phyloP scores from a whole-genome alignment of 2,329 filamentous ascomycete genomes.

The Ophiostoma ulmi region DNA sequence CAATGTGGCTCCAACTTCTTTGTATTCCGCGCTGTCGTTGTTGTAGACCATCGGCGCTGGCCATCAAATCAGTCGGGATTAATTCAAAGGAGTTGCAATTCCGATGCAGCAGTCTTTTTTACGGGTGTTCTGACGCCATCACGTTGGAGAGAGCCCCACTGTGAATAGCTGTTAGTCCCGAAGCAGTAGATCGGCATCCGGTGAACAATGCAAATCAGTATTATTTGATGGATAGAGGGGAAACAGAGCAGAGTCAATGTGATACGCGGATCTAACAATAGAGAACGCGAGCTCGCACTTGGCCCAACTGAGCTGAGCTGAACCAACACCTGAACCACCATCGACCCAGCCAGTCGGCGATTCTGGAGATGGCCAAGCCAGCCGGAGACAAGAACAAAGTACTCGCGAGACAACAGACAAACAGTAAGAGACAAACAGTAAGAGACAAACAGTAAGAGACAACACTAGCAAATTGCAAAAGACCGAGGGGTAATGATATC shows the following conservation, averaged over 20 bases:
- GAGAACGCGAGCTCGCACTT: neutral
- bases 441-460: neutral
- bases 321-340: neutral
- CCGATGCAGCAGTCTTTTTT: neutral
- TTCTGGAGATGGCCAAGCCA: neutral
- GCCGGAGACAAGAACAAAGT: constrained; percentile 9
- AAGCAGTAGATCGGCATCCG: constrained; percentile 1
- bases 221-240: neutral
- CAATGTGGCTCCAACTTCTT: neutral
- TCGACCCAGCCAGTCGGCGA: neutral
- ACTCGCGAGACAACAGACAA: neutral
- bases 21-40: neutral
- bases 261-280: neutral
- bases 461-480: neutral
- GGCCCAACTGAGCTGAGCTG: neutral
- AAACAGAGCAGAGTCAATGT: neutral
- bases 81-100: neutral
- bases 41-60: neutral
- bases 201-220: neutral
- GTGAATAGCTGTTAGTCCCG: constrained; percentile 4
- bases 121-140: neutral
- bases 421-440: neutral
- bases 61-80: constrained; percentile 6
- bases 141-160: neutral
- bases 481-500: constrained; percentile 3